These are phyloP conservation scores for Linnemannia schmuckeri DNA, from an alignment of 192 early-diverging fungal genomes.

Conservation along the genomic window DNA sequence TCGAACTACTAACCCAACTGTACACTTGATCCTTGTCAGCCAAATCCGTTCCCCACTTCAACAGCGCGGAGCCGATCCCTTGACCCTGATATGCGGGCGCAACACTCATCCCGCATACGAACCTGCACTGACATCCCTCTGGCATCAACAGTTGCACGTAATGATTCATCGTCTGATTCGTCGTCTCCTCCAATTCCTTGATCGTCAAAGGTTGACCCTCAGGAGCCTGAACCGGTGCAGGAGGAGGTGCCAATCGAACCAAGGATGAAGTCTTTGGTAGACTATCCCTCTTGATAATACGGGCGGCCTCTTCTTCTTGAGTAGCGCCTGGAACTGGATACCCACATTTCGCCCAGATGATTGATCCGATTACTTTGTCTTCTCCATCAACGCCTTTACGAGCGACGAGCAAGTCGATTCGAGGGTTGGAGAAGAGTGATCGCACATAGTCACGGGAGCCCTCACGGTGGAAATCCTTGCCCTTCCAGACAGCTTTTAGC, in stretches of 20 bases:
- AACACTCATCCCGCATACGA: slow-evolving; percentile 14
- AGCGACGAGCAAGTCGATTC: slow-evolving; percentile 23
- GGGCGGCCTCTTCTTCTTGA: not conserved
- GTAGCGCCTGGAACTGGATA: slow-evolving; percentile 1
- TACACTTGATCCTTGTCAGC: slow-evolving; percentile 28
- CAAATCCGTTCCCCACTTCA: slow-evolving; percentile 37
- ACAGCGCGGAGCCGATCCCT: slow-evolving; percentile 34
- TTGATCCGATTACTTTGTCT: slow-evolving; percentile 24
- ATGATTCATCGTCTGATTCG: slow-evolving; percentile 26
- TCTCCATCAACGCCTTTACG: slow-evolving; percentile 16
- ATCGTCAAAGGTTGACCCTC: slow-evolving; percentile 17
- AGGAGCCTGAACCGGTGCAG: too few relatives aligned
- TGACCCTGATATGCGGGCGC: slow-evolving; percentile 31
- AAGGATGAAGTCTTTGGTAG: too few relatives aligned
- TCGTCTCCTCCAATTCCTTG: slow-evolving; percentile 22
- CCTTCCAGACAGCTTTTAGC: slow-evolving; percentile 31
- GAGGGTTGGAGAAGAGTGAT: not conserved
- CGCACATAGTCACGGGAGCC: not conserved
- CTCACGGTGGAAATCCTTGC: slow-evolving; percentile 24
- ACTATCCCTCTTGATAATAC: not conserved
- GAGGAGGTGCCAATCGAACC: too few relatives aligned
- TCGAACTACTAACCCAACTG: slow-evolving; percentile 29
- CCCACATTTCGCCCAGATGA: slow-evolving; percentile 16
- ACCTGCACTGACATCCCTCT: slow-evolving; percentile 8
- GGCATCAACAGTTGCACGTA: slow-evolving; percentile 20